phyloP scores from a whole-genome alignment of 2,329 filamentous ascomycete species.

The Pyrenophora graminea region DNA sequence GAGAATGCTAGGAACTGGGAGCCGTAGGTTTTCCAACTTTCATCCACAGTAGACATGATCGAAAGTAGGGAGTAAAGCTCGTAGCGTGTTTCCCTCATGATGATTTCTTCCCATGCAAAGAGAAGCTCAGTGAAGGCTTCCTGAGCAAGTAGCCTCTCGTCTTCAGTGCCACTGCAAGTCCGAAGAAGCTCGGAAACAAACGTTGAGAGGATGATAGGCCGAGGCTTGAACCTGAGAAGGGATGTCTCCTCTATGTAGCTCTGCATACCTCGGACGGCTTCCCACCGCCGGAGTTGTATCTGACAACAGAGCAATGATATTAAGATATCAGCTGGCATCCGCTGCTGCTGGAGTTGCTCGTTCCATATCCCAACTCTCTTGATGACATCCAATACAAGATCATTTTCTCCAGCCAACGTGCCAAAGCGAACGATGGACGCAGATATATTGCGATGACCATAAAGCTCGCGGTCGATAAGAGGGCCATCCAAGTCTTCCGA shows the following conservation, averaged over 20 bases:
- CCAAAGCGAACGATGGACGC: conserved; percentile 61
- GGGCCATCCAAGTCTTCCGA: conserved; percentile 59
- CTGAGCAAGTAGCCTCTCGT: conserved; percentile 20
- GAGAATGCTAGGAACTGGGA: conserved; percentile 38
- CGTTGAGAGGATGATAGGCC: conserved; percentile 34
- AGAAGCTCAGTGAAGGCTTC: conserved; percentile 35
- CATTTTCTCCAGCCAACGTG: conserved; percentile 53
- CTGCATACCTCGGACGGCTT: conserved; percentile 47
- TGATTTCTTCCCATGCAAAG: conserved; percentile 37
- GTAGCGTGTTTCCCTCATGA: conserved; percentile 28
- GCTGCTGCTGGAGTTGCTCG: conserved; percentile 25
- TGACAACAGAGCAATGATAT: conserved; percentile 51
- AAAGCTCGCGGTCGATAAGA: conserved; percentile 53
- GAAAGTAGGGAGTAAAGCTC: conserved; percentile 39
- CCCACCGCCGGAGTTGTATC: conserved; percentile 48
- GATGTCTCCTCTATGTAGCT: conserved; percentile 30
- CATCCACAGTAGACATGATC: conserved; percentile 37
- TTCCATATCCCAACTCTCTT: conserved; percentile 26
- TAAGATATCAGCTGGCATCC: conserved; percentile 42
- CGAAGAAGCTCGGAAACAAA: conserved; percentile 39
- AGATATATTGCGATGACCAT: conserved; percentile 54
- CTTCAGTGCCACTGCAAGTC: conserved; percentile 20
- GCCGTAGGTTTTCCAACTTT: conserved; percentile 34
- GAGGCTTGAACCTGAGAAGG: conserved; percentile 27
- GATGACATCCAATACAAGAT: conserved; percentile 40